phyloP scores from a whole-genome alignment of 805 yeast species.

The Cyberlindnera xishuangbannaensis region DNA sequence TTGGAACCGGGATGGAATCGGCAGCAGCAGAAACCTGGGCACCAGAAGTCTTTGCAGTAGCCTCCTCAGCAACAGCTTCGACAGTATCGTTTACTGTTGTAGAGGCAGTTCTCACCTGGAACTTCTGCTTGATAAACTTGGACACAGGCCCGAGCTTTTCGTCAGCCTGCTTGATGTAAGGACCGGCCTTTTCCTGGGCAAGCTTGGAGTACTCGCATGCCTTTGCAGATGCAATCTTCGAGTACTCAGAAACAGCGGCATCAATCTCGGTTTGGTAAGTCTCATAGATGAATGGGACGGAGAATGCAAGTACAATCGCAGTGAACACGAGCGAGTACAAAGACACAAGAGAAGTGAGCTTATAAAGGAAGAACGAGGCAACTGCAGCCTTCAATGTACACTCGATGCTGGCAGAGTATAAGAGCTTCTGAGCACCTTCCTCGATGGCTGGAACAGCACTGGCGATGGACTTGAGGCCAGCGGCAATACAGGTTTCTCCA shows the following conservation, averaged over 20 bases:
- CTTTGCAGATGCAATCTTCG: constrained; percentile 45
- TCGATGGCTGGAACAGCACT: constrained; percentile 46
- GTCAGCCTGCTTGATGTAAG: constrained; percentile 52
- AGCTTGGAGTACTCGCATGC: constrained; percentile 37
- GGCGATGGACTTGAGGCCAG: constrained; percentile 37
- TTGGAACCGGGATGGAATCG: constrained; percentile 3
- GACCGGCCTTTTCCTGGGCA: constrained; percentile 53
- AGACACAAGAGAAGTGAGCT: constrained; percentile 70
- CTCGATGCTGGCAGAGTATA: constrained; percentile 67
- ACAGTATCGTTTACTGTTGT: constrained; percentile 44
- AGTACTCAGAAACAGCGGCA: constrained; percentile 44
- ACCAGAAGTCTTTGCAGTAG: constrained; percentile 18
- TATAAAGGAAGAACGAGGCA: constrained; percentile 55
- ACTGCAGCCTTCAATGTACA: constrained; percentile 70
- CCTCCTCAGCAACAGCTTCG: constrained; percentile 14
- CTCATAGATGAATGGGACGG: constrained; percentile 70
- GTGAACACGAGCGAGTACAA: constrained; percentile 59
- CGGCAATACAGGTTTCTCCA: constrained; percentile 33
- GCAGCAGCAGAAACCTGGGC: constrained; percentile 9
- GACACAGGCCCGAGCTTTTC: constrained; percentile 65
- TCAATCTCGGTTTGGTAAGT: constrained; percentile 75
- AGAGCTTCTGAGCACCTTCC: constrained; percentile 45
- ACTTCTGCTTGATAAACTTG: constrained; percentile 46
- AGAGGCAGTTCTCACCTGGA: constrained; percentile 61
- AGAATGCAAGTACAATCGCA: constrained; percentile 56